Percentiles rank a stretch among this genome's conserved stretches.
phyloP scores from a whole-genome alignment of 1,284 basidiomycete genomes.

The Abortiporus biennis region DNA sequence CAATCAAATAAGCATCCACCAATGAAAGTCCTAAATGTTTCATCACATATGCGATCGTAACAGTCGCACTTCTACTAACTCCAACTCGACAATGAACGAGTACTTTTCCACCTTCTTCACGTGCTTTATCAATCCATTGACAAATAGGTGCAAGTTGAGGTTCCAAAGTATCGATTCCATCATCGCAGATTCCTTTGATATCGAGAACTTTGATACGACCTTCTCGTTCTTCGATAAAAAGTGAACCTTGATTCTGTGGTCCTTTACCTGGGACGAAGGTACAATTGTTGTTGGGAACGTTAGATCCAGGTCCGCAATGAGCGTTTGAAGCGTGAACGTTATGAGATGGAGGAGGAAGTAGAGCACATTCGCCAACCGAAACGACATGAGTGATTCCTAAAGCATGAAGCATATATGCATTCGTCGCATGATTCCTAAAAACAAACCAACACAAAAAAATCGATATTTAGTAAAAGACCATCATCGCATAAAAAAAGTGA shows the following conservation, averaged over 20 bases:
- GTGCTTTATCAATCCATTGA: constrained; percentile 89
- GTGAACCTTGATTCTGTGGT: constrained; percentile 57
- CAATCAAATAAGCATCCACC: constrained; percentile 90
- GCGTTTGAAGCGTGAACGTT: constrained; percentile 9
- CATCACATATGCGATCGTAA: constrained; percentile 98
- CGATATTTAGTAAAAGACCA: constrained; percentile 3
- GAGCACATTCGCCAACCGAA: constrained; percentile 91
- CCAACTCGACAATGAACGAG: constrained; percentile 97
- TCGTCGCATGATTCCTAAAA: constrained; percentile 83
- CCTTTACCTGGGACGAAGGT: constrained; percentile 39
- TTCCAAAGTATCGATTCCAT: constrained; percentile 92
- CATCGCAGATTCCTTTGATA: constrained; percentile 87
- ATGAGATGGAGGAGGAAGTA: constrained; percentile 57
- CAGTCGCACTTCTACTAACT: constrained; percentile 89
- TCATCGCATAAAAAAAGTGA: background rate
- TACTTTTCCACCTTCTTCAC: constrained; percentile 79
- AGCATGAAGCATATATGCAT: constrained; percentile 92
- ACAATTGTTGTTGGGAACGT: constrained; percentile 23
- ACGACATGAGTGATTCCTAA: constrained; percentile 98
- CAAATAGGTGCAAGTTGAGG: constrained; percentile 85
- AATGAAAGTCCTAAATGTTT: constrained; percentile 84
- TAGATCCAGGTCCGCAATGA: constrained; percentile 13
- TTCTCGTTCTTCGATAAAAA: constrained; percentile 83
- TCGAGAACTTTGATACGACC: constrained; percentile 86
- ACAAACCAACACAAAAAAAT: constrained; percentile 9